Evolutionary conservation across 2,329 filamentous ascomycete genomes (phyloP), one percentile per base, ranked within the genome.

Genomic region (Amesomyces nigricolor): DNA sequence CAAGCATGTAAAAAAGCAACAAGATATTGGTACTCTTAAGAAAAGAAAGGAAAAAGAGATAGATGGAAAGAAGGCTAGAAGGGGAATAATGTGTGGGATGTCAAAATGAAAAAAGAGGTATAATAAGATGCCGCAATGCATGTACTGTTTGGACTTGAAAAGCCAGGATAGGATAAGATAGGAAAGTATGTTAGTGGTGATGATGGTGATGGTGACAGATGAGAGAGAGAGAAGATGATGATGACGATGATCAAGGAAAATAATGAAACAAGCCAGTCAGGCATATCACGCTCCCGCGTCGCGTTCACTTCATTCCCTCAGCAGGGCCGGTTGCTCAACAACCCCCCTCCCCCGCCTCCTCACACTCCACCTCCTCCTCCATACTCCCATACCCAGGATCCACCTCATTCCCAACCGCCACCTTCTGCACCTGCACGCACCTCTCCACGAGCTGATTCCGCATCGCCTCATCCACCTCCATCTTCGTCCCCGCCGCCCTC

Each of bases 351-450:
- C 63, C 61, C 10, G 65, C 66, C 22, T 70, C 72, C 43, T 76
- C 76, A 48, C 71, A 71, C 43, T 81, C 79, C 45, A 49, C 30
- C 38, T 40, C 47, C 16, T 48, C 54, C 56, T 74, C 78, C 74
- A 81, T 78, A 59, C 75, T 83, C 47, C 75, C 80, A 66, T 85
- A 85, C 7, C 82, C 82, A 1, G 78, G 77, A 62, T 85, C 82
- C 11, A 72, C 69, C 55, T 82, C 78, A 76, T 85, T 83, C 8
- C 82, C 81, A 7, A 83, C 75, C 38, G 81, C 71, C 48, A 71
- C 75, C 65, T 80, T 82, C 13, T 78, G 81, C 37, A 85, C 75
- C 10, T 68, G 64, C 16, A 85, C 67, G 58, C 82, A 86, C 50
- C 75, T 73, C 48, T 80, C 75, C 3, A 85, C 77, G 62, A 84